Evolutionary conservation across 495 filamentous ascomycete genomes (phyloP).

Genomic region (Cladorrhinum samala): DNA sequence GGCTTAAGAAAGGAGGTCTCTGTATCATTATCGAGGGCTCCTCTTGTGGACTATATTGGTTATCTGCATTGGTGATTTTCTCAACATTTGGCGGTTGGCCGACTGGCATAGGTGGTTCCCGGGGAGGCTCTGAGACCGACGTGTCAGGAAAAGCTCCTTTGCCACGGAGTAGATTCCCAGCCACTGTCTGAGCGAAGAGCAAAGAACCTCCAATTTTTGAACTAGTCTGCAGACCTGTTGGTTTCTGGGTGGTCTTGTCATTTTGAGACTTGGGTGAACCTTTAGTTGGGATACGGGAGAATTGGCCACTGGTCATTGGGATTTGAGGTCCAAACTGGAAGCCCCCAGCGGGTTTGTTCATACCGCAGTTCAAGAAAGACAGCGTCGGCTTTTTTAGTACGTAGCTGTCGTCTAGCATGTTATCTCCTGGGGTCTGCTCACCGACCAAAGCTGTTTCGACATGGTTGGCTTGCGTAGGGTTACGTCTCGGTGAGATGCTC

Average conservation of each 20-base stretch:
- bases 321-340: slow-evolving; percentile 8
- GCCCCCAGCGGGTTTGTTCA: not conserved
- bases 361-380: not conserved
- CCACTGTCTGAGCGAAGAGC: no score
- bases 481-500: not conserved
- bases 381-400: not conserved
- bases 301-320: slow-evolving; percentile 7
- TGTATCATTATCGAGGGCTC: not conserved
- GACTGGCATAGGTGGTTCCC: not conserved
- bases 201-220: not conserved
- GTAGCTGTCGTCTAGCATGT: not conserved
- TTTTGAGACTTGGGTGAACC: no score
- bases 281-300: slow-evolving; percentile 3
- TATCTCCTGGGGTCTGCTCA: not conserved
- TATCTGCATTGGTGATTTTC: no score
- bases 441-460: not conserved
- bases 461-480: not conserved
- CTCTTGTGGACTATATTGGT: no score
- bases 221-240: no score
- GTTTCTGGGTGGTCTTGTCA: no score
- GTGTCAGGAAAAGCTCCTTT: not conserved
- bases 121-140: not conserved
- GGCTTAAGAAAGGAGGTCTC: not conserved
- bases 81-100: not conserved
- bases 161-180: not conserved